Evolutionary conservation across 2,329 filamentous ascomycete genomes (phyloP), one percentile per base, ranked within the genome.

Genomic region (Aspergillus sojae): DNA sequence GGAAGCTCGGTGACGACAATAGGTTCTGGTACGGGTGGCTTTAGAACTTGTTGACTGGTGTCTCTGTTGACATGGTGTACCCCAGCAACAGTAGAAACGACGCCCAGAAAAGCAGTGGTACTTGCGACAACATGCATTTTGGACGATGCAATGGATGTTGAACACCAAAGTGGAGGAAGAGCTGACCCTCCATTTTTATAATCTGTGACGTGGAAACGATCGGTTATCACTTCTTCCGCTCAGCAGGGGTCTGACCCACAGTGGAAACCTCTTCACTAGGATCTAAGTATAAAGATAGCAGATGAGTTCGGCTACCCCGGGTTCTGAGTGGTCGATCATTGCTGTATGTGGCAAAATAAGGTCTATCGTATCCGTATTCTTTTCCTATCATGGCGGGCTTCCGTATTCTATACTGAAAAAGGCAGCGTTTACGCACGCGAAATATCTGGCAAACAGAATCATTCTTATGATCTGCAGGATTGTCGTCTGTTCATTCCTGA

Each of bases 1-100:
- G 78, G 75, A 0, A 82, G 69, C 58, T 77, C 71, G 14, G 68
- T 62, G 41, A 82, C 66, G 1, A 69, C 65, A 50, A 82, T 75
- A 2, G 74, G 73, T 57, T 80, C 78, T 0, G 75, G 76, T 4
- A 54, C 45, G 11, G 60, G 60, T 19, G 48, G 21, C 1, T 21
- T 54, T 21, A 54, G 10, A 23, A 36, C 4, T 14, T 36, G 52
- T 21, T 36, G 30, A 14, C 6, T 36, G 28, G 52, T 14, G 21
- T 34, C 30, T 54, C 52, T 34, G 10, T 54, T 34, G 21, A 0
- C 10, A 54, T 54, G 52, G 19, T 14, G 14, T 14, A 14, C 52
- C 4, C 52, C 52, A 4, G 30, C 16, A 2, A 34, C 52, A 21
- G 1, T 21, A 19, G 30, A 54, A 32, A 54, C 23, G n/a, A 36